Conservation (phyloP, 2,329 filamentous ascomycete genomes). For the Magnaporthales sp. region DNA sequence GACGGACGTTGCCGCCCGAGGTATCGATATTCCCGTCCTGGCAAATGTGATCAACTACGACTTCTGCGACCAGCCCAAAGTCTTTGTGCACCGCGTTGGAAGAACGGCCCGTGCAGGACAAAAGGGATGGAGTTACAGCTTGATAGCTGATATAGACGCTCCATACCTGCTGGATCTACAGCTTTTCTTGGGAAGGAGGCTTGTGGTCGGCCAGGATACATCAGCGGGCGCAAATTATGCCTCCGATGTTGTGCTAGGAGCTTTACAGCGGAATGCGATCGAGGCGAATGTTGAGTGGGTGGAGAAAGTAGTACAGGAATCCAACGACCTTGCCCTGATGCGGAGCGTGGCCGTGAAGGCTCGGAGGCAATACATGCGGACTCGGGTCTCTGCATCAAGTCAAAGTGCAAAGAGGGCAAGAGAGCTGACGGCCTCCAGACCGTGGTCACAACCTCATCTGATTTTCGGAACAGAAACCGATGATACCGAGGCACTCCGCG, state of each 20-base stretch:
- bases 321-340: conserved; percentile 63
- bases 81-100: conserved; percentile 93
- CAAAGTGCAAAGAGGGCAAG: conserved; percentile 87
- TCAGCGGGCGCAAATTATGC: conserved; percentile 48
- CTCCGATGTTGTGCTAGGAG: conserved; percentile 75
- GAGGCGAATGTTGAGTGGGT: conserved; percentile 76
- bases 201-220: conserved; percentile 64
- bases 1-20: conserved; percentile 90
- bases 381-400: conserved; percentile 78
- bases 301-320: conserved; percentile 67
- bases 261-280: conserved; percentile 62
- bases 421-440: conserved; percentile 60
- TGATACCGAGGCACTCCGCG: conserved; percentile 32
- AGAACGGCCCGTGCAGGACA: conserved; percentile 91
- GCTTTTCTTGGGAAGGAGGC: conserved; percentile 78
- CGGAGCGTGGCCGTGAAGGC: conserved; percentile 73
- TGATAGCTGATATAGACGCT: conserved; percentile 78
- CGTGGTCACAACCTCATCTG: conserved; percentile 67
- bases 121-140: conserved; percentile 89
- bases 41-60: conserved; percentile 99
- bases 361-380: conserved; percentile 86
- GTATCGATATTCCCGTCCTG: conserved; percentile 93
- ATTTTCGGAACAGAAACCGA: conserved; percentile 58
- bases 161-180: conserved; percentile 92
- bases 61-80: conserved; percentile 92